phyloP scores from a whole-genome alignment of 2,329 filamentous ascomycete species.

The Teratosphaeria destructans region DNA sequence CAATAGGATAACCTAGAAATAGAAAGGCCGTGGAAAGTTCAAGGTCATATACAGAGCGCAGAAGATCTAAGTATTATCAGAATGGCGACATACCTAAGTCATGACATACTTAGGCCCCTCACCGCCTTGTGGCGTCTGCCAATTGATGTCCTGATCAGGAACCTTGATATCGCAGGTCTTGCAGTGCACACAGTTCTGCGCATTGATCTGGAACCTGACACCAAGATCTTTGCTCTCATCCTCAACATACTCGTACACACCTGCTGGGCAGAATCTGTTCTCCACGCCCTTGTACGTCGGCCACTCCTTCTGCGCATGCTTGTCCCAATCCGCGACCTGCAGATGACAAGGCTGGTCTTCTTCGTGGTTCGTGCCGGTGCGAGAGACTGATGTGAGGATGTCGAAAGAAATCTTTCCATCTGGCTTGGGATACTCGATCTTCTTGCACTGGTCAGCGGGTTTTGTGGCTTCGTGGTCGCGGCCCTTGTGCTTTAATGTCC shows the following conservation, averaged over 20 bases:
- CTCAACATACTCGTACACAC: constrained; percentile 96
- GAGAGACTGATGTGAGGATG: constrained; percentile 86
- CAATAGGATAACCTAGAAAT: neutral
- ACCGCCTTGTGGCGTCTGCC: constrained; percentile 83
- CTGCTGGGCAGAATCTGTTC: constrained; percentile 93
- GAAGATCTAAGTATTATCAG: neutral
- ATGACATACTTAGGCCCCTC: constrained; percentile 59
- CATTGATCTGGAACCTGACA: constrained; percentile 93
- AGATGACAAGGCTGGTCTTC: constrained; percentile 96
- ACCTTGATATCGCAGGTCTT: constrained; percentile 99
- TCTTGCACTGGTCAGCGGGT: constrained; percentile 64
- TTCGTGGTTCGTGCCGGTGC: constrained; percentile 96
- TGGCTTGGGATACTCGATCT: constrained; percentile 95
- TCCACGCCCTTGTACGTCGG: constrained; percentile 86
- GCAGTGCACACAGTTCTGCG: constrained; percentile 98
- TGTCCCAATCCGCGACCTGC: constrained; percentile 90
- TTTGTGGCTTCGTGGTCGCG: constrained; percentile 72
- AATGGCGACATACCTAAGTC: constrained; percentile 28
- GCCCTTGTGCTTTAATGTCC: constrained; percentile 80
- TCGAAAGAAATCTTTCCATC: constrained; percentile 94
- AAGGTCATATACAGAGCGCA: neutral
- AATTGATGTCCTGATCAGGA: constrained; percentile 87
- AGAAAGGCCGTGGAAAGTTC: neutral
- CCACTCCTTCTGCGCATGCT: constrained; percentile 72
- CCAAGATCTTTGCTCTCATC: constrained; percentile 77